Conservation (phyloP, 2,329 filamentous ascomycete genomes). For the Nemania bipapillata region DNA sequence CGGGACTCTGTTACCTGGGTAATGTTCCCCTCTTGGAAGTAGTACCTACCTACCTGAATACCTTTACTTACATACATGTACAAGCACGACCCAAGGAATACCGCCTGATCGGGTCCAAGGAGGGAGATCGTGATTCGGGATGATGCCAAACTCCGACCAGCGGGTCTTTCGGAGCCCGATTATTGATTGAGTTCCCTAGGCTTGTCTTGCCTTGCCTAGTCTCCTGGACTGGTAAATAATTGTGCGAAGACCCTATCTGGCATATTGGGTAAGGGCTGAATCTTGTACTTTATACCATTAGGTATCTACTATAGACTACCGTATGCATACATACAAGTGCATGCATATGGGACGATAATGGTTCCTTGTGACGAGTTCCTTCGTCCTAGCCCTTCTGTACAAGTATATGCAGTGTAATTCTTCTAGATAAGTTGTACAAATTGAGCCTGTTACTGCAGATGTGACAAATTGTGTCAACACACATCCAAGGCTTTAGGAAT, state of each 20-base stretch:
- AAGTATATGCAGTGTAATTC: too few relatives aligned
- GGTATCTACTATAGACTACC: too few relatives aligned
- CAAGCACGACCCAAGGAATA: too few relatives aligned
- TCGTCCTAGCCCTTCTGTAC: background rate
- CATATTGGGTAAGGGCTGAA: background rate
- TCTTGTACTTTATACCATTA: too few relatives aligned
- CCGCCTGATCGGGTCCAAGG: constrained; percentile 14
- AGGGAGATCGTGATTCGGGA: constrained; percentile 28
- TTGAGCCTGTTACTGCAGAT: background rate
- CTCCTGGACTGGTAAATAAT: background rate
- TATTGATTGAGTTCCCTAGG: background rate
- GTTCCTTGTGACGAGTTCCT: background rate
- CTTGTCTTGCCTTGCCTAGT: background rate
- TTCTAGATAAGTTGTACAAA: background rate
- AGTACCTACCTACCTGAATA: background rate
- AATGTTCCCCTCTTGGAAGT: background rate
- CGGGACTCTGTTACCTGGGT: background rate
- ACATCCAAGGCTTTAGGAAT: background rate
- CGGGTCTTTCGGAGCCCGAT: constrained; percentile 25
- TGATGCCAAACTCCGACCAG: constrained; percentile 21
- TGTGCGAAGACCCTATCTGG: background rate
- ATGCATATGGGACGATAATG: too few relatives aligned
- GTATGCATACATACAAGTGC: too few relatives aligned
- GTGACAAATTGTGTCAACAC: background rate
- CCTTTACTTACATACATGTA: too few relatives aligned